Percentiles rank a stretch among this genome's conserved stretches.
Conservation (phyloP, 805 yeast species). For the Yamadazyma paraphyllophila region DNA sequence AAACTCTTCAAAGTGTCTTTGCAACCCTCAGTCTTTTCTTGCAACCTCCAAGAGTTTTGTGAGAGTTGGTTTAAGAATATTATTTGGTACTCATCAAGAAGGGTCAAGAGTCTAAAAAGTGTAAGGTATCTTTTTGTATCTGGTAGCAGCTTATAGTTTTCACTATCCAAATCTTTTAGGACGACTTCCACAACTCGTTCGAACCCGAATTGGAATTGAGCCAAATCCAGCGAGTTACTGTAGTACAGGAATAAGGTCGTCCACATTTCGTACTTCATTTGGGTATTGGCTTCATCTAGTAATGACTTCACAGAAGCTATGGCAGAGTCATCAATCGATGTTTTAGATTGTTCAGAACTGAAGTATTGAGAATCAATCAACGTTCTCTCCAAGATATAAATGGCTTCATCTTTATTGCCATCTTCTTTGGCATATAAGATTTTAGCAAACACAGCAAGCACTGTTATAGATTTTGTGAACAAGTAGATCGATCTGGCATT, state of each 20-base stretch:
- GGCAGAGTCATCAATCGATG: slow-evolving; percentile 14
- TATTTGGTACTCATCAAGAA: slow-evolving; percentile 50
- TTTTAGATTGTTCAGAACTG: not conserved
- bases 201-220: slow-evolving; percentile 48
- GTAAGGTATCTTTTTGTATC: slow-evolving; percentile 35
- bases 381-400: slow-evolving; percentile 45
- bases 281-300: slow-evolving; percentile 60
- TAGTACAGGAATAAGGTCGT: slow-evolving; percentile 62
- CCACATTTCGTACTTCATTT: slow-evolving; percentile 74
- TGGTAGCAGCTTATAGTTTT: slow-evolving; percentile 17
- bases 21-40: not conserved
- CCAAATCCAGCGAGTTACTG: slow-evolving; percentile 20
- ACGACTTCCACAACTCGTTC: slow-evolving; percentile 50
- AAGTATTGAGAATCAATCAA: slow-evolving; percentile 28
- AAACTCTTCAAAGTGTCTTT: slow-evolving; percentile 13
- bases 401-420: slow-evolving; percentile 32
- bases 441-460: slow-evolving; percentile 62
- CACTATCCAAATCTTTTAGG: slow-evolving; percentile 28
- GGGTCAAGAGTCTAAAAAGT: slow-evolving; percentile 51
- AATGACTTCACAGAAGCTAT: slow-evolving; percentile 56
- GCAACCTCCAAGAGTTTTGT: slow-evolving; percentile 34
- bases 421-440: slow-evolving; percentile 39
- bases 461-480: slow-evolving; percentile 69
- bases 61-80: slow-evolving; percentile 29
- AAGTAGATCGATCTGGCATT: slow-evolving; percentile 48